phyloP scores from a whole-genome alignment of 2,329 filamentous ascomycete genomes.

The Xylaria sp. region DNA sequence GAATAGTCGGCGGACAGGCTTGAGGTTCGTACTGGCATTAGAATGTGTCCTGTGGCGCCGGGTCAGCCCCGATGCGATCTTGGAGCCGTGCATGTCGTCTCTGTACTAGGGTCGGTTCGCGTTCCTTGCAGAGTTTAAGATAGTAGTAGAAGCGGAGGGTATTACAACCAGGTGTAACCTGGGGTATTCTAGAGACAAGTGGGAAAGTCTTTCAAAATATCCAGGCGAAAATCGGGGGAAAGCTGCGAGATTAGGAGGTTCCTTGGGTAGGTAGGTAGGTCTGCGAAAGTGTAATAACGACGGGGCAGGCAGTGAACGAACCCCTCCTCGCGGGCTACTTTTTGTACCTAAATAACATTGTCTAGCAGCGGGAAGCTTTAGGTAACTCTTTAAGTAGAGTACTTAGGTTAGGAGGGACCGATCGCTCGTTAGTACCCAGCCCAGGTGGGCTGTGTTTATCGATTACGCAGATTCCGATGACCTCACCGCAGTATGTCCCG shows the following conservation, averaged over 20 bases:
- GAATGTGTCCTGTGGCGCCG: slow-evolving; percentile 47
- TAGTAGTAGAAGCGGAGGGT: not conserved
- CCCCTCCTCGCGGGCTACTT: slow-evolving; percentile 21
- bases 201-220: not conserved
- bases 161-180: slow-evolving; percentile 4
- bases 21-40: slow-evolving; percentile 45
- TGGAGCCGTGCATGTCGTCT: slow-evolving; percentile 45
- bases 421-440: slow-evolving; percentile 2
- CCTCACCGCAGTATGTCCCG: slow-evolving; percentile 33
- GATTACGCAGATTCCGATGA: slow-evolving; percentile 39
- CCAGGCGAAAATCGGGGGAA: not conserved
- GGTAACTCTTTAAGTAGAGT: not conserved
- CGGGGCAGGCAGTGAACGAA: not conserved
- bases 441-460: slow-evolving; percentile 38
- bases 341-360: slow-evolving; percentile 8
- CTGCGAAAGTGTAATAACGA: slow-evolving; percentile 15
- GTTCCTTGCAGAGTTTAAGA: not conserved
- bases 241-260: slow-evolving; percentile 3
- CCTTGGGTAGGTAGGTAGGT: not conserved
- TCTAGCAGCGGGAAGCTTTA: not conserved
- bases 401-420: not conserved
- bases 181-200: not conserved
- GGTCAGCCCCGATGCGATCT: slow-evolving; percentile 44
- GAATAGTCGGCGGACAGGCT: not conserved
- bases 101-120: not conserved